A percentile compares a stretch with the other conserved stretches of the same genome.
These are phyloP conservation scores for Erythrophleum ivorense DNA, from an alignment of 331 rosid species.

Conservation along the genomic window DNA sequence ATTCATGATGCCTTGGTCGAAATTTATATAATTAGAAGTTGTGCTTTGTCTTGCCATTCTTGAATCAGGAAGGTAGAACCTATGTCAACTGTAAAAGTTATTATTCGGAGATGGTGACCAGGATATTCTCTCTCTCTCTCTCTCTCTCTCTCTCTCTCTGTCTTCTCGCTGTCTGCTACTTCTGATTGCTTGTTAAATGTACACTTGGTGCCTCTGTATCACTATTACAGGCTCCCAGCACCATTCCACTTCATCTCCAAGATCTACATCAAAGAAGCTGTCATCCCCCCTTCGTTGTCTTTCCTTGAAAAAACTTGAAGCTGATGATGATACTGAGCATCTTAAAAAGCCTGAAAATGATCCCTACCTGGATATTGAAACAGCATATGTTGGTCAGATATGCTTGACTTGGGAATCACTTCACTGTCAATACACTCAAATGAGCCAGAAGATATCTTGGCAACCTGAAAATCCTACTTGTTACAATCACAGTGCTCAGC, in stretches of 20 bases:
- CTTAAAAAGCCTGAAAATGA: constrained; percentile 66
- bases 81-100: neutral
- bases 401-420: constrained; percentile 98
- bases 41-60: neutral
- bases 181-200: constrained; percentile 9
- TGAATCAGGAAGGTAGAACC: constrained; percentile 11
- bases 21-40: neutral
- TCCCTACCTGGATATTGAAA: constrained; percentile 75
- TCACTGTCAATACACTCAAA: constrained; percentile 90
- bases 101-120: constrained; percentile 6
- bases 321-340: constrained; percentile 76
- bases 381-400: constrained; percentile 86
- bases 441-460: constrained; percentile 75
- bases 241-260: constrained; percentile 74
- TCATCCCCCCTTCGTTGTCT: constrained; percentile 91
- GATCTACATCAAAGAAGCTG: constrained; percentile 80
- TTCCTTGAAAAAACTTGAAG: constrained; percentile 82
- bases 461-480: constrained; percentile 74
- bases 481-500: constrained; percentile 82
- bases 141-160: too few species aligned
- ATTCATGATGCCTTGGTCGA: neutral
- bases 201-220: neutral
- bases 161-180: constrained; percentile 1
- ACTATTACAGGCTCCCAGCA: constrained; percentile 54
- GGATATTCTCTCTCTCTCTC: neutral